Evolutionary conservation across 192 early-diverging fungal genomes (phyloP), one percentile per base, ranked within the genome.

Genomic region (Phycomyces blakesleeanus): DNA sequence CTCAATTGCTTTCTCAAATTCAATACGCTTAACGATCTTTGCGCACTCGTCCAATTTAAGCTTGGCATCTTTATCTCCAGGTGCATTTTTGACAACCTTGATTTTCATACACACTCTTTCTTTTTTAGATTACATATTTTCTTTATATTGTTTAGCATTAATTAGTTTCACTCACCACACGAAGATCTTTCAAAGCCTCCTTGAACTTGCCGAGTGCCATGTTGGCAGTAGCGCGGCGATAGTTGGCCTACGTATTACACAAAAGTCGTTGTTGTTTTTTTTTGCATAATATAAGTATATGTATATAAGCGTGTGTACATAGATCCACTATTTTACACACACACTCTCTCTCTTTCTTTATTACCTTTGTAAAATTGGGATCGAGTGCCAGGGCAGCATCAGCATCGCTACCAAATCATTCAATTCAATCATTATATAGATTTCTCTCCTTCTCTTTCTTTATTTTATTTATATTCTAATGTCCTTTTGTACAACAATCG

Each of bases 1-100:
- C 49, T 83, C 81, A 65, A 99, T 97, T 6, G 97, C 97, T 73
- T 90, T 86, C 77, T 96, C 96, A 78, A 99, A 97, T 63, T 90
- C 85, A 42, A 89, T 81, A 26, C 91, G 79, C 24, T 87, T 85
- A 27, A 91, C 85, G 67, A 95, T 92, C 74, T 96, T 97, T 67
- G 96, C 90, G 69, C 94, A 96, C 69, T 93, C 93, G 7, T 73
- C 64, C 34, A 96, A 83, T 72, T 96, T 94, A 38, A 76, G 57
- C 51, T 82, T 81, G 11, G 90, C 97, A 67, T 87, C 87, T 37
- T 81, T 83, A 68, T 98, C 95, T 12, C 67, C 78, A 1, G 95
- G 97, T 22, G 84, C 83, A 50, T 87, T 80, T 58, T 85, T 91
- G 42, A 84, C 78, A 29, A 95, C 92, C 61, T 76, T n/a, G n/a